phyloP scores from a whole-genome alignment of 495 filamentous ascomycete genomes.

The Terfezia boudieri region DNA sequence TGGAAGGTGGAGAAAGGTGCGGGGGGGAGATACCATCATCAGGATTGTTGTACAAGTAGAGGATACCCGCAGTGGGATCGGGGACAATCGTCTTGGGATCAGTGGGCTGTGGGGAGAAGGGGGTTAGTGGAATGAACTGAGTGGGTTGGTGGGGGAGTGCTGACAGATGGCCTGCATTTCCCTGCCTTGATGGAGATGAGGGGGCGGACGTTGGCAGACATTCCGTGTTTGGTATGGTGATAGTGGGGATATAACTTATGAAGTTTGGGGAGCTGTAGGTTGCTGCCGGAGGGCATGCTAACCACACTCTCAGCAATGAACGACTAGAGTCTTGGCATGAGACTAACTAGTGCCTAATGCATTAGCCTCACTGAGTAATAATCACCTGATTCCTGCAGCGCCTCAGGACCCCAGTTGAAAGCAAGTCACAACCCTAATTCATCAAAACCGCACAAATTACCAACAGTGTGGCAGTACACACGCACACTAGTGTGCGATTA shows the following conservation, averaged over 20 bases:
- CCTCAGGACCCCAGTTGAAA: background rate
- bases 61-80: slow-evolving; percentile 51
- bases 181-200: slow-evolving; percentile 96
- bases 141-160: background rate
- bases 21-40: slow-evolving; percentile 52
- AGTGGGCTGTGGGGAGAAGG: slow-evolving; percentile 26
- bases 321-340: too few relatives aligned
- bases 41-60: slow-evolving; percentile 55
- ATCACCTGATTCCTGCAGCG: too few relatives aligned
- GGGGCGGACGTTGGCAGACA: slow-evolving; percentile 22
- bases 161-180: slow-evolving; percentile 36
- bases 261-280: too few relatives aligned
- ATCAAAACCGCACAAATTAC: background rate
- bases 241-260: too few relatives aligned
- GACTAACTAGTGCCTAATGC: too few relatives aligned
- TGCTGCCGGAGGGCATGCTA: too few relatives aligned
- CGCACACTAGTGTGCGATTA: background rate
- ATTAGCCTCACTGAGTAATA: too few relatives aligned
- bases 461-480: background rate
- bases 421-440: background rate
- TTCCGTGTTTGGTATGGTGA: too few relatives aligned
- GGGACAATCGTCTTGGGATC: slow-evolving; percentile 45
- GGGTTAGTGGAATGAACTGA: too few relatives aligned
- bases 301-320: too few relatives aligned
- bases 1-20: slow-evolving; percentile 1